A percentile compares a stretch with the other conserved stretches of the same genome.
These are phyloP conservation scores for Dictyostelium purpureum DNA, from an alignment of 78 protist genomes.

Conservation along the genomic window DNA sequence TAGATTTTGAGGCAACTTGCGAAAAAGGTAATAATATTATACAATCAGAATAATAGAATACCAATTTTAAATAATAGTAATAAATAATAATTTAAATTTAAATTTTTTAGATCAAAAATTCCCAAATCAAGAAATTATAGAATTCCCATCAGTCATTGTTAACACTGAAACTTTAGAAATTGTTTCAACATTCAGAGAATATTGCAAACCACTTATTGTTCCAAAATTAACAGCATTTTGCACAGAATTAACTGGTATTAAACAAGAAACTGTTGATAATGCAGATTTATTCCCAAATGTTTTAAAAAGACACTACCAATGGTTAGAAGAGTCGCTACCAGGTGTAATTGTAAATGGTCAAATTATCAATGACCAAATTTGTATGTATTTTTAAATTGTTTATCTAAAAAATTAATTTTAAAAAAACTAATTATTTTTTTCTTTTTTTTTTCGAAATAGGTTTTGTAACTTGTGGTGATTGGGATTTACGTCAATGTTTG, in stretches of 20 bases:
- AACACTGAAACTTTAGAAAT: not conserved
- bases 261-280: conserved; percentile 80
- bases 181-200: conserved; percentile 64
- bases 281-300: conserved; percentile 71
- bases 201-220: conserved; percentile 65
- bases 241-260: conserved; percentile 84
- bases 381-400: no score
- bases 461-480: conserved; percentile 81
- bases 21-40: conserved; percentile 18
- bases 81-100: no score
- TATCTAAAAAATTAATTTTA: no score
- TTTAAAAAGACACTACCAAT: conserved; percentile 29
- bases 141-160: conserved; percentile 86
- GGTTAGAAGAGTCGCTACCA: conserved; percentile 22
- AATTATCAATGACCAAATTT: not conserved
- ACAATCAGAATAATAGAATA: no score
- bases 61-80: no score
- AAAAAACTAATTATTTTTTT: no score
- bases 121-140: conserved; percentile 86
- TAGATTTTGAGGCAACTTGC: conserved; percentile 89
- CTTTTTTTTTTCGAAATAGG: no score
- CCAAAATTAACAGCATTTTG: conserved; percentile 81
- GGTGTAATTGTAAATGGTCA: not conserved
- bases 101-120: no score
- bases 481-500: conserved; percentile 54